Base-by-base conservation (phyloP, 1,284 basidiomycete species). In the Pascua guehoae region DNA sequence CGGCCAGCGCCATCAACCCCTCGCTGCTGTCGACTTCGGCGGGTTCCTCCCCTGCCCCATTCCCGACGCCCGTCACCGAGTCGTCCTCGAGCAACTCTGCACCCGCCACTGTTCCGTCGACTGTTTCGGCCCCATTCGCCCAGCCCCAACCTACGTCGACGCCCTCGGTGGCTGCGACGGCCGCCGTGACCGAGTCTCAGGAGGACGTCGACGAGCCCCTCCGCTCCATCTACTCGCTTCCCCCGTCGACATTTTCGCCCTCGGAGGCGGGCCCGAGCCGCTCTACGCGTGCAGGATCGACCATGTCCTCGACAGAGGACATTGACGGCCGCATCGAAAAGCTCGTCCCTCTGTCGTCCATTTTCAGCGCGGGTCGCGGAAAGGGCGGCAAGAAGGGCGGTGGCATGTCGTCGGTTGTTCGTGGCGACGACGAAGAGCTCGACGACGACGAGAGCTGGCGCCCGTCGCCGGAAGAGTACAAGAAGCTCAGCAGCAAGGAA, bases 401-500 rank as follows among this genome's bases (percentile, higher is more conserved):
- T 36, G 76, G 76, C 41, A 67, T 79, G 67, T 75, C 73, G n/a
- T 71, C 68, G 4, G 77, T 79, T 32, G 77, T 79, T 5, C 63
- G 75, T 38, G 70, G 64, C 41, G 74, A 75, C 15, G 74, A 72
- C 51, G 75, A 76, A 53, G 75, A 77, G 41, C 39, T 77, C 1
- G 74, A 74, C 47, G 76, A 77, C 47, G 77, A 77, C 51, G 77
- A 78, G 51, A 71, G 70, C 41, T 78, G 77, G 77, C 62, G 77
- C 56, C 77, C 77, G 4, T 72, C 68, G 12, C 88, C 92, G 0
- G 93, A 97, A 67, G 92, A 95, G 67, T 97, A 97, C 81, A 88
- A 90, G 77, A 96, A 92, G 78, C 88, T 98, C 82, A 86, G 85
- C 16, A 88, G 86, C 72, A 98, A 97, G 79, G 94, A 98, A 79